Evolutionary conservation across 306 rosid genomes (phyloP).

Genomic region (Biancaea sappan): DNA sequence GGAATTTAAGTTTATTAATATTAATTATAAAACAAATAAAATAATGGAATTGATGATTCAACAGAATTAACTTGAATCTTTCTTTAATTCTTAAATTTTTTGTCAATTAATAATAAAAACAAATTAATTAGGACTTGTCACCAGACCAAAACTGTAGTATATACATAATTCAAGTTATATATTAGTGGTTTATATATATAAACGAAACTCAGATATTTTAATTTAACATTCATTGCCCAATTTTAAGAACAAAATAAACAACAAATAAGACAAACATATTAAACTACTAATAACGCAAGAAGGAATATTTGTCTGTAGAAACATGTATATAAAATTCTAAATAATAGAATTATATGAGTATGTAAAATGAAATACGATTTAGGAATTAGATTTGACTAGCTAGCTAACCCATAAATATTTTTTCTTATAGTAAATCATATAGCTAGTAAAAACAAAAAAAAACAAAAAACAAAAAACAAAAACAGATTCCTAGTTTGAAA

Average conservation of each 20-base stretch:
- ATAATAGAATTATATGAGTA: background rate
- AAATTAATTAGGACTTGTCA: no score
- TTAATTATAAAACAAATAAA: no score
- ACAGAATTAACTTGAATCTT: no score
- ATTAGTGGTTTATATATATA: no score
- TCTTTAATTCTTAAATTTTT: no score
- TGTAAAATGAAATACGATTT: background rate
- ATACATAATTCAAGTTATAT: no score
- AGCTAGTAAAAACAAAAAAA: background rate
- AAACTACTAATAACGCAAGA: background rate
- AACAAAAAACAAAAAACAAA: background rate
- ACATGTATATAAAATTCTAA: background rate
- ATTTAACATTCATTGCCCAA: background rate
- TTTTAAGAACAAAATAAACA: background rate
- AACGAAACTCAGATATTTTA: background rate
- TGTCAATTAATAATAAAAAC: no score
- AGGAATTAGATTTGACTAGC: background rate
- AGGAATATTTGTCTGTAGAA: background rate
- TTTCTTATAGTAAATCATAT: background rate
- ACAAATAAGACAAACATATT: background rate
- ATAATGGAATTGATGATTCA: no score
- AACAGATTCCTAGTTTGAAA: conserved; percentile 12
- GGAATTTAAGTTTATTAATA: no score
- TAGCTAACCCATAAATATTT: background rate
- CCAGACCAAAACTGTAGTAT: no score